Evolutionary conservation across 495 filamentous ascomycete species (phyloP).

Genomic region (Parathielavia appendiculata): DNA sequence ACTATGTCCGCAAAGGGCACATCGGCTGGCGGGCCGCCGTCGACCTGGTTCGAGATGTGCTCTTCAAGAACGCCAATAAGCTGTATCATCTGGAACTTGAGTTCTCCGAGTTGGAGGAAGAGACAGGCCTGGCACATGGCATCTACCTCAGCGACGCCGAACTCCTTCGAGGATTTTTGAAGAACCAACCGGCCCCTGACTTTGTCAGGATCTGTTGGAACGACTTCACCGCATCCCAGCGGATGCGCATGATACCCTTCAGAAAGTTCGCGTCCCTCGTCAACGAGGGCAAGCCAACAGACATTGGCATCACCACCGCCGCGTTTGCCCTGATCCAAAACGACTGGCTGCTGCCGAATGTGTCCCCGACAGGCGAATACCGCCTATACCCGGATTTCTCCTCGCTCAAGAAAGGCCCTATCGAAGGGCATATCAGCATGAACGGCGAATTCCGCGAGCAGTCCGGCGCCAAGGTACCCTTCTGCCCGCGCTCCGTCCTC

Average conservation of each 20-base stretch:
- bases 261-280: constrained; percentile 57
- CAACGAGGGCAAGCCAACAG: constrained; percentile 42
- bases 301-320: constrained; percentile 53
- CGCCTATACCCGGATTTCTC: constrained; percentile 56
- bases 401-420: constrained; percentile 52
- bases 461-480: constrained; percentile 36
- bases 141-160: constrained; percentile 31
- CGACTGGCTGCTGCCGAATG: constrained; percentile 43
- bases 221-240: constrained; percentile 66
- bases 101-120: constrained; percentile 31
- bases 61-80: constrained; percentile 67
- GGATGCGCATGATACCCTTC: constrained; percentile 67
- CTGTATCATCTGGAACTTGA: constrained; percentile 56
- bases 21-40: constrained; percentile 53
- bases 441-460: constrained; percentile 56
- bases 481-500: constrained; percentile 59
- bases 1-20: constrained; percentile 57
- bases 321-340: constrained; percentile 55
- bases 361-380: constrained; percentile 53
- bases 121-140: constrained; percentile 10
- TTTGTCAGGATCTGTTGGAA: constrained; percentile 72
- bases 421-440: constrained; percentile 52
- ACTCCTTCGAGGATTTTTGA: constrained; percentile 54
- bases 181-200: constrained; percentile 62
- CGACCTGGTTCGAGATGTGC: constrained; percentile 52